Conservation (phyloP, 768 basidiomycete species). For the Hygrophoropsis aurantiaca region DNA sequence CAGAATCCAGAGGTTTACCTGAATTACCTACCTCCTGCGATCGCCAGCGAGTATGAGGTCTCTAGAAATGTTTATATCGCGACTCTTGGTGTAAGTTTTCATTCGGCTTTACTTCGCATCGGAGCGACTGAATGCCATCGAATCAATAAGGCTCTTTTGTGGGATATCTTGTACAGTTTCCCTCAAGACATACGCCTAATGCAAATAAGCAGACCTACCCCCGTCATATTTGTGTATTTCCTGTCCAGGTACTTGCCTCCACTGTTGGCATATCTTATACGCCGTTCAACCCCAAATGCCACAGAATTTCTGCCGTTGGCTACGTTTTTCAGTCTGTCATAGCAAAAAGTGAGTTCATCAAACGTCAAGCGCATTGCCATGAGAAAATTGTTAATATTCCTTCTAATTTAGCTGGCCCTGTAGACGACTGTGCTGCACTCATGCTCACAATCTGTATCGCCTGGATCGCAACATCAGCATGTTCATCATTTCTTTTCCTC, state of each 20-base stretch:
- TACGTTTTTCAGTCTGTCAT: constrained; percentile 15
- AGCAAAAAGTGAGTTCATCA: constrained; percentile 17
- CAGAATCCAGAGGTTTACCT: constrained; percentile 23
- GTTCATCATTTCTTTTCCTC: constrained; percentile 37
- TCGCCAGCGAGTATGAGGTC: constrained; percentile 18
- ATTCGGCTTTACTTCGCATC: too few species aligned
- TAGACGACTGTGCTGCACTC: constrained; percentile 17
- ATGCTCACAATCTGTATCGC: constrained; percentile 12
- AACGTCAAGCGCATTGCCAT: background rate
- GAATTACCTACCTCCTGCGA: constrained; percentile 21
- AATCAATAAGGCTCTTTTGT: constrained; percentile 23
- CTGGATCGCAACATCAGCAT: constrained; percentile 20
- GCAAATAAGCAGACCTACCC: constrained; percentile 10
- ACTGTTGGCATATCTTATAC: background rate
- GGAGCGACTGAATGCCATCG: too few species aligned
- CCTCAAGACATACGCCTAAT: constrained; percentile 17
- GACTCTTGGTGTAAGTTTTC: constrained; percentile 22
- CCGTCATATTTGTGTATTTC: constrained; percentile 21
- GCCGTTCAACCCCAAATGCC: too few species aligned
- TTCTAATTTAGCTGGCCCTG: constrained; percentile 18
- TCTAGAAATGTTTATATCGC: constrained; percentile 16
- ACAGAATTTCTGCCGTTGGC: constrained; percentile 17
- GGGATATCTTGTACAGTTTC: constrained; percentile 25
- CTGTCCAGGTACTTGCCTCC: constrained; percentile 19
- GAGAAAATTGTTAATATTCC: background rate